Conservation (phyloP, 176 grass and related monocot genomes). For the Leersia perrieri region DNA sequence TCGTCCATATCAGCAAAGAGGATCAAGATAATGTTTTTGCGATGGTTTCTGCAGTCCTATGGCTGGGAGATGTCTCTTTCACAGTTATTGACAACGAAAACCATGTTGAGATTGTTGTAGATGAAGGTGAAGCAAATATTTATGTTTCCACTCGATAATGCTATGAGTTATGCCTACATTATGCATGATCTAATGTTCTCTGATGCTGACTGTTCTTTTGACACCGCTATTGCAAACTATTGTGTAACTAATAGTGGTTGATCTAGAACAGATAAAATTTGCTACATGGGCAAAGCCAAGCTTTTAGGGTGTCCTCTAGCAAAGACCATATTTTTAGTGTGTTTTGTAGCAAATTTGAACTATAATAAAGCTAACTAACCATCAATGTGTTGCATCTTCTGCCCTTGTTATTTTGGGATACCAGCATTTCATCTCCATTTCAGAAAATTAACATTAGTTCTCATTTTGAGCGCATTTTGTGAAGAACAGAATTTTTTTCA, state of each 20-base stretch:
- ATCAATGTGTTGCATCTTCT: not conserved
- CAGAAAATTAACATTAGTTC: not conserved
- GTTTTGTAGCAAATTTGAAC: too few species aligned
- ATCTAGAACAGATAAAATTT: too few species aligned
- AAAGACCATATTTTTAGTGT: too few species aligned
- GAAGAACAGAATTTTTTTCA: not conserved
- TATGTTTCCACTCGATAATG: conserved; percentile 18
- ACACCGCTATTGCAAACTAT: not conserved
- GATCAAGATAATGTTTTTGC: conserved; percentile 90
- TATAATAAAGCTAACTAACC: not conserved
- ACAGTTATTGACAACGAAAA: conserved; percentile 92
- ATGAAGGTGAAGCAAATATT: conserved; percentile 66
- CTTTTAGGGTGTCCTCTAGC: too few species aligned
- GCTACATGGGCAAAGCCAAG: too few species aligned
- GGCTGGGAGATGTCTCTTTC: conserved; percentile 94
- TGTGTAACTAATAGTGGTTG: not conserved
- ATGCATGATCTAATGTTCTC: not conserved
- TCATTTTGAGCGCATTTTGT: not conserved
- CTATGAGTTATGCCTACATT: not conserved
- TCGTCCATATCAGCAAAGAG: conserved; percentile 94
- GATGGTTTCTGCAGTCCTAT: conserved; percentile 82
- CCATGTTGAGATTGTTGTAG: conserved; percentile 84
- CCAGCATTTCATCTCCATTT: not conserved
- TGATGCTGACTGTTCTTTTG: not conserved
- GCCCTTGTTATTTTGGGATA: not conserved